Conservation (phyloP, 176 grass and related monocot species). For the Aegilops bicornis region DNA sequence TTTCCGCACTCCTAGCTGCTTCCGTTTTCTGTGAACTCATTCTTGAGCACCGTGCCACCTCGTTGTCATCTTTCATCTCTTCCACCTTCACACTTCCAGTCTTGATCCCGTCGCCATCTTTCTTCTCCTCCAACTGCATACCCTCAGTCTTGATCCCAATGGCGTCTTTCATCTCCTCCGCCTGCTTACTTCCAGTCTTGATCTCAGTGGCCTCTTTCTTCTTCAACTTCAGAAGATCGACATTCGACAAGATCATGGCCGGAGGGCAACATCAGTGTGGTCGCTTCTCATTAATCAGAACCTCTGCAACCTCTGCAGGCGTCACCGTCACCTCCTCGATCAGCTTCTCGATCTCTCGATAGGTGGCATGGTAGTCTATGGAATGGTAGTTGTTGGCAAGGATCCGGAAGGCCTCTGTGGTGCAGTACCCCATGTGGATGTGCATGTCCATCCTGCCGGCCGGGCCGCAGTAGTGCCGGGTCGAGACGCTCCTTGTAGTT, state of each 20-base stretch:
- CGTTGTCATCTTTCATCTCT: too few species aligned
- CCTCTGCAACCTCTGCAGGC: conserved; percentile 71
- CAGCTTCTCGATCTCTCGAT: conserved; percentile 39
- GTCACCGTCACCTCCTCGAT: conserved; percentile 40
- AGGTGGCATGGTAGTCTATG: conserved; percentile 39
- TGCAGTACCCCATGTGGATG: conserved; percentile 84
- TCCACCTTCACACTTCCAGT: too few species aligned
- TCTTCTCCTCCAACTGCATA: too few species aligned
- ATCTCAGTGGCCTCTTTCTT: conserved; percentile 13
- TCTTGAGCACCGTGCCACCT: too few species aligned
- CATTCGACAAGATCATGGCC: conserved; percentile 23
- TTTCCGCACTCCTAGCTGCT: background rate
- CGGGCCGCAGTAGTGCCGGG: conserved; percentile 56
- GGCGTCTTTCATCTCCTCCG: too few species aligned
- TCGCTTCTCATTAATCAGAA: conserved; percentile 49
- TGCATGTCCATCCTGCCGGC: conserved; percentile 89
- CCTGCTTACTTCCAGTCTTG: background rate
- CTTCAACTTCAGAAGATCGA: conserved; percentile 41
- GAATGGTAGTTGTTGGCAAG: conserved; percentile 71
- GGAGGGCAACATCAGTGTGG: conserved; percentile 21
- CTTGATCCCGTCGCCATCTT: background rate
- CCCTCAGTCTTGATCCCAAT: too few species aligned
- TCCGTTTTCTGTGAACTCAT: background rate
- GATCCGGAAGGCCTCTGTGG: conserved; percentile 49
- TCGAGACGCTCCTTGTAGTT: conserved; percentile 83